phyloP scores from a whole-genome alignment of 352 stramenopile species.

The Thraustochytrium striatum region DNA sequence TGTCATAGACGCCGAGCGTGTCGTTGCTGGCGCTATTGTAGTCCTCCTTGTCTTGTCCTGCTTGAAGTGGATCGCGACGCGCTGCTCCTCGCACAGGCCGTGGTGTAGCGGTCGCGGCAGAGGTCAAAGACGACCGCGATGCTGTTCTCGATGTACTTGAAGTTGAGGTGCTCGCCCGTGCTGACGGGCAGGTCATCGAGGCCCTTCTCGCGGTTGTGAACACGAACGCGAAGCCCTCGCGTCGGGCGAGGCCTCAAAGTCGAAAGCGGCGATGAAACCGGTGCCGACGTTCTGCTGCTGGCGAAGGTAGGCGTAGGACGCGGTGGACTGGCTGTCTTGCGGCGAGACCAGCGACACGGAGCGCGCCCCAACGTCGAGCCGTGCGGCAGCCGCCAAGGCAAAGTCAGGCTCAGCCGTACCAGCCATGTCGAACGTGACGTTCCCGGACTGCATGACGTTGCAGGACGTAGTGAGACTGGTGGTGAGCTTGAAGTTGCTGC shows the following conservation, averaged over 20 bases:
- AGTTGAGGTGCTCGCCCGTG: not conserved
- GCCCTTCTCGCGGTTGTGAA: not conserved
- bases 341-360: not conserved
- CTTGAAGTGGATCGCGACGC: constrained; percentile 21
- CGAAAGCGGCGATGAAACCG: constrained; percentile 39
- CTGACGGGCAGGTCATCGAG: constrained; percentile 5
- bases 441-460: constrained; percentile 28
- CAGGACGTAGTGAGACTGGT: constrained; percentile 23
- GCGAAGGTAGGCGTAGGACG: not conserved
- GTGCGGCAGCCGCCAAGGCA: not conserved
- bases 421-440: not conserved
- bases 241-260: not conserved
- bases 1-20: constrained; percentile 18
- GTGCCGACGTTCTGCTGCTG: constrained; percentile 43
- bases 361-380: not conserved
- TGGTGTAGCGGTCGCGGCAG: not conserved
- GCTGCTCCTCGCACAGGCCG: not conserved
- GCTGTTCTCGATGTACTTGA: constrained; percentile 21
- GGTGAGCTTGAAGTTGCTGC: constrained; percentile 30
- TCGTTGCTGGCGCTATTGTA: not conserved
- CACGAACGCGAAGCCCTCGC: constrained; percentile 33
- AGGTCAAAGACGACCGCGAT: constrained; percentile 47
- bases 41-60: not conserved
- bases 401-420: not conserved
- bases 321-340: not conserved